Conservation (phyloP, 169 alveolate species). For the Cryptosporidium andersoni region DNA sequence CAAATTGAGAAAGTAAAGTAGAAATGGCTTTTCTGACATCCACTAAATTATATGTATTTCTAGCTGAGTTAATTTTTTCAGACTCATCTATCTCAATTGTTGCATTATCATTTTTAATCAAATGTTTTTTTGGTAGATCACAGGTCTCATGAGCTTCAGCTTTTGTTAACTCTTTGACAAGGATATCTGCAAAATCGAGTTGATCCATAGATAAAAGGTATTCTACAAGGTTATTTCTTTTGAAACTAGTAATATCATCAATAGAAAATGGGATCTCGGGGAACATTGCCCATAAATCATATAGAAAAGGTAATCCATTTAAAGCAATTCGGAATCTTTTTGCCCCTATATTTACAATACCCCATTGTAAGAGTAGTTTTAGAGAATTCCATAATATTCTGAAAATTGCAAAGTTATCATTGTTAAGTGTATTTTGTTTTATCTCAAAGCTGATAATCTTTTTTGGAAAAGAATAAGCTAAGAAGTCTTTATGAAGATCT, state of each 20-base stretch:
- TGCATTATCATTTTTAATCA: background rate
- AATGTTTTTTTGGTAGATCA: background rate
- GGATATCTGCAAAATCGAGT: background rate
- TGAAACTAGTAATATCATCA: constrained; percentile 11
- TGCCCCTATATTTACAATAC: background rate
- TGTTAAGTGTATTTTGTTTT: background rate
- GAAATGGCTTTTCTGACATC: constrained; percentile 4
- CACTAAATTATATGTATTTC: background rate
- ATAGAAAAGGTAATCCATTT: constrained; percentile 15
- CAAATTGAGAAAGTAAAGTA: background rate
- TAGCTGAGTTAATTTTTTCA: background rate
- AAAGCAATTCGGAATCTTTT: background rate
- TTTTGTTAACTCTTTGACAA: background rate
- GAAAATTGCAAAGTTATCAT: background rate
- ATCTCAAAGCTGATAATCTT: background rate
- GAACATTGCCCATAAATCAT: constrained; percentile 30
- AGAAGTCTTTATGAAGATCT: background rate
- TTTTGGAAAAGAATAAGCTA: background rate
- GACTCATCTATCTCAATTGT: background rate
- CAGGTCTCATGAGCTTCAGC: no score
- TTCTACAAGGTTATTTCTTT: background rate
- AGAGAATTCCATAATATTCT: constrained; percentile 21
- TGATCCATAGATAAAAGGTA: constrained; percentile 20
- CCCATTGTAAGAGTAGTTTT: constrained; percentile 35
- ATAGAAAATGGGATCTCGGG: constrained; percentile 24